Percentiles rank a stretch among this genome's conserved stretches.
phyloP scores from a whole-genome alignment of 495 filamentous ascomycete genomes.

The Penicillium salamii region DNA sequence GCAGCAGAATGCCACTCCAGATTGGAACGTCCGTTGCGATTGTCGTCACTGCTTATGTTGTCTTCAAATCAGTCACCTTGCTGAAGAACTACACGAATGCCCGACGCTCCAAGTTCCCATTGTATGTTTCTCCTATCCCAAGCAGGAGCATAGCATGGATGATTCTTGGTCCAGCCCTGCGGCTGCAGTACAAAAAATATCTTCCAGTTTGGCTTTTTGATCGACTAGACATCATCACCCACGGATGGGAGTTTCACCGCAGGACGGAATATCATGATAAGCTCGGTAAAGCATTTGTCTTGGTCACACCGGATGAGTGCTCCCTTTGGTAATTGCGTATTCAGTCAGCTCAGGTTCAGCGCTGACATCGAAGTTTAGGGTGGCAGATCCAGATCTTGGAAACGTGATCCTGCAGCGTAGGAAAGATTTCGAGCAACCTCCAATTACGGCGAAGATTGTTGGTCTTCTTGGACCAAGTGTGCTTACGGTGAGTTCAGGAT shows the following conservation, averaged over 20 bases:
- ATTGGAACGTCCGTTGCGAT: no score
- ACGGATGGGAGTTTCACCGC: slow-evolving; percentile 31
- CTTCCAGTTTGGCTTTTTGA: slow-evolving; percentile 19
- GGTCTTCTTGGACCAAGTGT: slow-evolving; percentile 30
- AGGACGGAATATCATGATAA: slow-evolving; percentile 14
- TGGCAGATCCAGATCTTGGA: no score
- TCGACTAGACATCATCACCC: slow-evolving; percentile 14
- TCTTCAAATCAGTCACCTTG: no score
- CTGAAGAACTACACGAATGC: no score
- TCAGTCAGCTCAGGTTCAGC: no score
- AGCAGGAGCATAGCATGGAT: slow-evolving; percentile 25
- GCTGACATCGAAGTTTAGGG: no score
- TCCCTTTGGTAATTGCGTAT: slow-evolving; percentile 5
- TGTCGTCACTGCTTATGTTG: no score
- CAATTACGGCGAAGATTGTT: slow-evolving; percentile 19
- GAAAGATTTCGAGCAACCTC: slow-evolving; percentile 27
- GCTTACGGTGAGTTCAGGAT: slow-evolving; percentile 16
- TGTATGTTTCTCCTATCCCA: slow-evolving; percentile 55
- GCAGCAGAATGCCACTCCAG: no score
- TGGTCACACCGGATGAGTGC: slow-evolving; percentile 25
- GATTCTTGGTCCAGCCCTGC: slow-evolving; percentile 19
- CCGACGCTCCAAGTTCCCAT: slow-evolving; percentile 62
- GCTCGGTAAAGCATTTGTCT: slow-evolving; percentile 19
- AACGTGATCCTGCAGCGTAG: slow-evolving; percentile 21
- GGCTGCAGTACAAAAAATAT: slow-evolving; percentile 15